A percentile compares a stretch with the other conserved stretches of the same genome.
Conservation (phyloP, 140 eudicot species). For the Stevia rebaudiana region DNA sequence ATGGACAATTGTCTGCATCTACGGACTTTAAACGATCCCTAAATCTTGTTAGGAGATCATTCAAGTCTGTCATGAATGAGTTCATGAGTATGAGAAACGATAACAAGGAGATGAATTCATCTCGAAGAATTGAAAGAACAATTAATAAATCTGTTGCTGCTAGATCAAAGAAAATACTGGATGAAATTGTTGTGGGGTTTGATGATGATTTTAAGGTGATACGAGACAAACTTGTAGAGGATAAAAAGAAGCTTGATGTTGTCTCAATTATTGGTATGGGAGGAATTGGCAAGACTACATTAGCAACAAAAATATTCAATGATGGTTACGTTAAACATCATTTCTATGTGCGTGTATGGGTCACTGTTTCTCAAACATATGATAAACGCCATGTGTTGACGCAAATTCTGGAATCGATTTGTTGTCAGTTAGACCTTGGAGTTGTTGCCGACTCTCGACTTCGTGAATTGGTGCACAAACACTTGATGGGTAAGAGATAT, state of each 20-base stretch:
- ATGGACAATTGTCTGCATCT: not conserved
- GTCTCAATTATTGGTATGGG: constrained; percentile 14
- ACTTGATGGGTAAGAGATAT: constrained; percentile 24
- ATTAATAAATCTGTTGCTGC: not conserved
- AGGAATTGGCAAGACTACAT: constrained; percentile 10
- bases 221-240: no score
- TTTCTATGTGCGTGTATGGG: constrained; percentile 11
- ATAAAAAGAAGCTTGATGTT: not conserved
- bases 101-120: not conserved
- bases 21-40: not conserved
- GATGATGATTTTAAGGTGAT: not conserved
- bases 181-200: not conserved
- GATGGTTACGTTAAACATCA: not conserved
- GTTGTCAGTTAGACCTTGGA: not conserved
- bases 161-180: not conserved
- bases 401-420: not conserved
- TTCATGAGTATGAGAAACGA: no score
- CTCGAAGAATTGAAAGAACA: not conserved
- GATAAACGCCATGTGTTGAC: constrained; percentile 3
- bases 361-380: not conserved
- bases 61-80: no score
- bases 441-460: not conserved
- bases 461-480: constrained; percentile 3
- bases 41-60: not conserved
- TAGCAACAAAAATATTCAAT: not conserved